Conservation (phyloP, 768 basidiomycete genomes). For the Phaffia tasmanica region DNA sequence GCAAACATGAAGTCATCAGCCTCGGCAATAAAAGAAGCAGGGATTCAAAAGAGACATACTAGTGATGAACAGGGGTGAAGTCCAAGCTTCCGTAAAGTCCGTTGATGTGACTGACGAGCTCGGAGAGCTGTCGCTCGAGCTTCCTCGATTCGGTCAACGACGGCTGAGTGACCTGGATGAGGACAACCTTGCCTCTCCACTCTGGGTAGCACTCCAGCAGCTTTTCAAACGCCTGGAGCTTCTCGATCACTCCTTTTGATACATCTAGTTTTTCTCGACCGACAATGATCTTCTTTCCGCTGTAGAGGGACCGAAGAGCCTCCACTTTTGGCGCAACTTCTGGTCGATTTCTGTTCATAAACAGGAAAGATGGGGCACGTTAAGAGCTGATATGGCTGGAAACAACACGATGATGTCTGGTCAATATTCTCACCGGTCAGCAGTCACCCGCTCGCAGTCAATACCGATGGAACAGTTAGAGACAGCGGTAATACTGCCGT, state of each 20-base stretch:
- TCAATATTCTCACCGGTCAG: slow-evolving; percentile 52
- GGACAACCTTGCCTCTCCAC: slow-evolving; percentile 70
- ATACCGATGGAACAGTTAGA: slow-evolving; percentile 91
- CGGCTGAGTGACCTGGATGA: slow-evolving; percentile 81
- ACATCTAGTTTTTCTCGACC: slow-evolving; percentile 95
- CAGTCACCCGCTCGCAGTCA: slow-evolving; percentile 76
- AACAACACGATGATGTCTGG: too few species aligned
- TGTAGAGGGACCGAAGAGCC: slow-evolving; percentile 69
- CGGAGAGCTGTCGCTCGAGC: slow-evolving; percentile 83
- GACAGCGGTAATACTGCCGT: slow-evolving; percentile 70
- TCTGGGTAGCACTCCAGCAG: slow-evolving; percentile 85
- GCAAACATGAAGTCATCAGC: slow-evolving; percentile 12
- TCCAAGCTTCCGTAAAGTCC: slow-evolving; percentile 82
- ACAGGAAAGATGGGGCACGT: background rate
- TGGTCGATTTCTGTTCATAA: slow-evolving; percentile 48
- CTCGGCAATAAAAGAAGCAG: background rate
- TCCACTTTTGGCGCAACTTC: slow-evolving; percentile 85
- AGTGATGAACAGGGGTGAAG: slow-evolving; percentile 95
- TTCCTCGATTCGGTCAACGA: slow-evolving; percentile 84
- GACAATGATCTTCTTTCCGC: slow-evolving; percentile 96
- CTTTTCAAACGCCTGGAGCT: slow-evolving; percentile 93
- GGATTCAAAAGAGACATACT: slow-evolving; percentile 48
- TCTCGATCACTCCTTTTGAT: slow-evolving; percentile 96
- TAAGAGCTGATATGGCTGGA: background rate
- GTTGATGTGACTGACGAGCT: slow-evolving; percentile 36